phyloP scores from a whole-genome alignment of 2,329 filamentous ascomycete species.

The Fusarium sublunatum region DNA sequence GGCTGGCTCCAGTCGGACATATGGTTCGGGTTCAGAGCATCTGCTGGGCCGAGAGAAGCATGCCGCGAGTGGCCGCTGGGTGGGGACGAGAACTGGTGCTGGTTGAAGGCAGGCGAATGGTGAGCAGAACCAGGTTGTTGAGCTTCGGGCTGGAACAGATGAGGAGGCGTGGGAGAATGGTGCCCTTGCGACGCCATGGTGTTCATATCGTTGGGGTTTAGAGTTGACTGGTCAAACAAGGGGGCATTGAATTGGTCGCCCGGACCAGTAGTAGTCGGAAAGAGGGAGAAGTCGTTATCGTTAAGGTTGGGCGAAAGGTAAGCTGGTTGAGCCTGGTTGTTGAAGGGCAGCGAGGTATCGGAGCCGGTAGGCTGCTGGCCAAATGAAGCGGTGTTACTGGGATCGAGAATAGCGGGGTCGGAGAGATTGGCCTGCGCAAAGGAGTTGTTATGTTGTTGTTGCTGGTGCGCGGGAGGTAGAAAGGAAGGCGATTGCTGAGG shows the following conservation, averaged over 20 bases:
- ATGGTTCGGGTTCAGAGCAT: constrained; percentile 66
- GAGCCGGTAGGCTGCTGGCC: constrained; percentile 55
- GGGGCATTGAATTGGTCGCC: constrained; percentile 71
- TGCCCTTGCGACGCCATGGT: constrained; percentile 68
- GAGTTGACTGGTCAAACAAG: constrained; percentile 64
- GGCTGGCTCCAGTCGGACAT: constrained; percentile 64
- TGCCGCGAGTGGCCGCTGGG: constrained; percentile 65
- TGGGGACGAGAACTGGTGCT: constrained; percentile 65
- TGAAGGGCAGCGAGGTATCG: constrained; percentile 56
- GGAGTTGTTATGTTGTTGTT: constrained; percentile 47
- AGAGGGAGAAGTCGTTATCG: constrained; percentile 72
- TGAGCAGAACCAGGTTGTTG: constrained; percentile 61
- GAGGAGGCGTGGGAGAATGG: constrained; percentile 67
- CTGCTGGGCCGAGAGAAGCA: constrained; percentile 67
- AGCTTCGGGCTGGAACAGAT: constrained; percentile 63
- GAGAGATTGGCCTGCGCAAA: constrained; percentile 49
- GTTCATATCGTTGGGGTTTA: constrained; percentile 61
- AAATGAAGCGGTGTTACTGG: constrained; percentile 55
- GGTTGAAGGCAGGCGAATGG: constrained; percentile 68
- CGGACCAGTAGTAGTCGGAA: constrained; percentile 64
- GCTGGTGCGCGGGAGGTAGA: constrained; percentile 49
- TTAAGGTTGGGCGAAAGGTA: constrained; percentile 65
- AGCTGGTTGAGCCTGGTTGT: constrained; percentile 55
- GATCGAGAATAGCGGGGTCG: constrained; percentile 55
- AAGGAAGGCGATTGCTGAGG: constrained; percentile 56